Evolutionary conservation across 73 alveolate species (phyloP), one percentile per base, ranked within the genome.

Genomic region (Paramecium biaurelia): DNA sequence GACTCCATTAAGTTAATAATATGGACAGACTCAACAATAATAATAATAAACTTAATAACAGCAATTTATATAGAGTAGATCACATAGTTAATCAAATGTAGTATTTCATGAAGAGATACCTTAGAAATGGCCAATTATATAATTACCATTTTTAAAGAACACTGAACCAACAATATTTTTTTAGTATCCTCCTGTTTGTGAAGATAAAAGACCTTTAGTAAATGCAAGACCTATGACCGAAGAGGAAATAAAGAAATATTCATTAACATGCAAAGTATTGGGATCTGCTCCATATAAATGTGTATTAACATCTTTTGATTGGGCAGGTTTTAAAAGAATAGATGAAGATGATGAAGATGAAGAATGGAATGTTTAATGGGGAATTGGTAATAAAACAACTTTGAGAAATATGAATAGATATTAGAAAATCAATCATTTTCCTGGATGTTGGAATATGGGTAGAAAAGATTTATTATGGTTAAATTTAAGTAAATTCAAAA

Each of bases 381-480:
- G 89, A 32, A 21, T 41, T 12, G 90, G 92, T 59, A 93, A 76
- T 72, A 70, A 93, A 53, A 89, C 70, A 34, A 87, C 92, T 38
- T 56, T 96, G n/a, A 93, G 92, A 79, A 58, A 76, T 38, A 82
- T 96, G 85, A 96, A 95, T 57, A 47, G 89, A 82, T 95, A 70
- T 74, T 85, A 96, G 67, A 96, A 96, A 63, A 82, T 92, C 7
- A 96, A 96, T 63, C 99, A 96, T 76, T 96, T 96, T 56, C 99
- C 99, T 7, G 98, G 98, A 1, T 67, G 96, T 32, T 93, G 98
- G 96, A 94, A 96, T 85, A 45, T 97, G 63, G 98, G 98, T n/a
- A 95, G 98, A 47, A 97, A 97, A 82, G 98, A 97, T 37, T 47
- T 63, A 85, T 85, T 96, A 76, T 96, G 98, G 97, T 85, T 96